Evolutionary conservation across 139 green algal species (phyloP).

Genomic region (Medakamo hakoo): DNA sequence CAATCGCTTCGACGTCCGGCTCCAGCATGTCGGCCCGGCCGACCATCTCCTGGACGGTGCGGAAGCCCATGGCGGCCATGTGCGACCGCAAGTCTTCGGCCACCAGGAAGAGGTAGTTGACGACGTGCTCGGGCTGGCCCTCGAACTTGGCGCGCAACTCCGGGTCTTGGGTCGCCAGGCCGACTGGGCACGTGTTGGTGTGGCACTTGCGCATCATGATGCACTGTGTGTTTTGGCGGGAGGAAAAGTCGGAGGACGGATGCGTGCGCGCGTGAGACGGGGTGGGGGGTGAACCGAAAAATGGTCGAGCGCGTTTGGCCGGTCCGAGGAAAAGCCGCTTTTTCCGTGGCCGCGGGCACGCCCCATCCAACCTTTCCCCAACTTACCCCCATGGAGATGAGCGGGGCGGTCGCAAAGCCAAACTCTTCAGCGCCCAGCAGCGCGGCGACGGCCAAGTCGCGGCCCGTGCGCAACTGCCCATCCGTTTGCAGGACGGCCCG

Average conservation of each 20-base stretch:
- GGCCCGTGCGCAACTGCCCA: conserved; percentile 86
- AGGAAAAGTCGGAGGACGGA: not conserved
- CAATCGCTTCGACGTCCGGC: conserved; percentile 41
- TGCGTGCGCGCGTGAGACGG: not conserved
- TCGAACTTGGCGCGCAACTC: conserved; percentile 87
- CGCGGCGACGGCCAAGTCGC: conserved; percentile 69
- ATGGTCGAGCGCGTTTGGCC: too few relatives aligned
- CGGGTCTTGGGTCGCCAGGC: conserved; percentile 88
- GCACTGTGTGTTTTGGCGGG: conserved; percentile 23
- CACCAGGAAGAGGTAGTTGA: conserved; percentile 96
- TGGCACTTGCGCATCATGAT: conserved; percentile 99
- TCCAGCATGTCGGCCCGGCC: conserved; percentile 71
- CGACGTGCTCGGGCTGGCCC: conserved; percentile 79
- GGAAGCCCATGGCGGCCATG: conserved; percentile 77
- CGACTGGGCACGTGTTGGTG: conserved; percentile 95
- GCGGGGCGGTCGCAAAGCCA: conserved; percentile 85
- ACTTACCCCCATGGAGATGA: conserved; percentile 76
- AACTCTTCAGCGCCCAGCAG: conserved; percentile 91
- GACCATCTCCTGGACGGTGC: conserved; percentile 75
- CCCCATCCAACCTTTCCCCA: too few relatives aligned
- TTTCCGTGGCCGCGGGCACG: too few relatives aligned
- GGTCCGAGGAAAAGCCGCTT: too few relatives aligned
- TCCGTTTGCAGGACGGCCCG: conserved; percentile 71
- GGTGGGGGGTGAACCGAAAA: not conserved
- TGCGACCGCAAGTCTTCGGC: conserved; percentile 76